phyloP scores from a whole-genome alignment of 2,329 filamentous ascomycete genomes.

The Colletotrichum lindemuthianum region DNA sequence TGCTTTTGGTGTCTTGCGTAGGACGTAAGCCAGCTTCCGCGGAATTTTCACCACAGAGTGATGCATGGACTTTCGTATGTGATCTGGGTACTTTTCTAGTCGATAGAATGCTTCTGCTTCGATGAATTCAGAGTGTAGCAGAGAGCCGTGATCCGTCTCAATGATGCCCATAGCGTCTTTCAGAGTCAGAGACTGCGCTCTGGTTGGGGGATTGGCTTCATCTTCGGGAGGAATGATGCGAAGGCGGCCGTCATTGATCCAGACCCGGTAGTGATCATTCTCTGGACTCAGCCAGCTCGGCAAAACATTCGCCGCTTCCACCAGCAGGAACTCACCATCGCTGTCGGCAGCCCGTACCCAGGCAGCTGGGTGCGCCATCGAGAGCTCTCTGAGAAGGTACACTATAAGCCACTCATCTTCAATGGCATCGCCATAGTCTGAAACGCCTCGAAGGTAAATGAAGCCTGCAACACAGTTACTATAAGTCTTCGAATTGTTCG shows the following conservation, averaged over 20 bases:
- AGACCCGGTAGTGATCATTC: conserved; percentile 86
- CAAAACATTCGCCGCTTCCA: conserved; percentile 89
- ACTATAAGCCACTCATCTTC: conserved; percentile 99
- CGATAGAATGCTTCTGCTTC: conserved; percentile 93
- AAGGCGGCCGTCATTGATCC: conserved; percentile 84
- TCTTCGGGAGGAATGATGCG: conserved; percentile 73
- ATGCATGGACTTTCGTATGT: conserved; percentile 81
- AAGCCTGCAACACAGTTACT: conserved; percentile 50
- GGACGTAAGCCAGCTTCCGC: conserved; percentile 80
- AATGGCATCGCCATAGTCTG: conserved; percentile 92
- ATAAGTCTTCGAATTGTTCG: not conserved
- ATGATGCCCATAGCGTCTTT: conserved; percentile 73
- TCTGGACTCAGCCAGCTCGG: conserved; percentile 94
- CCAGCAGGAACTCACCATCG: conserved; percentile 94
- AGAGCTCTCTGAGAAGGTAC: conserved; percentile 85
- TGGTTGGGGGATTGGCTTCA: conserved; percentile 46
- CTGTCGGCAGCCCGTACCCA: conserved; percentile 88
- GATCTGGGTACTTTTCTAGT: conserved; percentile 81
- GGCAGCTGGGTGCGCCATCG: conserved; percentile 73
- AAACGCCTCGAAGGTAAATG: conserved; percentile 77
- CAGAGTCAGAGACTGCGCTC: conserved; percentile 61
- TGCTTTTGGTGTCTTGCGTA: conserved; percentile 79
- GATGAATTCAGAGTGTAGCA: conserved; percentile 78
- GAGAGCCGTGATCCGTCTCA: conserved; percentile 60
- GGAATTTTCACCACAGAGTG: conserved; percentile 79